These are phyloP conservation scores for Coemansia sp. DNA, from an alignment of 192 early-diverging fungal species.

Conservation along the genomic window DNA sequence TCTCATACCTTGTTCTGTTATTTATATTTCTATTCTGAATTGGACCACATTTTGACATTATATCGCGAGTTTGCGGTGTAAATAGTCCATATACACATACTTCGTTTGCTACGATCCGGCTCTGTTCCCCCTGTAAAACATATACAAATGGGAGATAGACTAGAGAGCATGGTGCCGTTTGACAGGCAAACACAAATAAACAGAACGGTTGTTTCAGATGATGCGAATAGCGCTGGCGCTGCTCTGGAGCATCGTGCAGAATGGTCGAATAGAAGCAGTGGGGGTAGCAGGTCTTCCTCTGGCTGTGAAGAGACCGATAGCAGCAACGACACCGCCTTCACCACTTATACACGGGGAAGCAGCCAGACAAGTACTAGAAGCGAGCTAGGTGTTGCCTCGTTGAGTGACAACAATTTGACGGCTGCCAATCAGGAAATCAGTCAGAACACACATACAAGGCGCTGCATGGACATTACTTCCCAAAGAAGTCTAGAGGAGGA, in stretches of 20 bases:
- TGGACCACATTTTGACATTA: too few relatives aligned
- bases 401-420: background rate
- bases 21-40: too few relatives aligned
- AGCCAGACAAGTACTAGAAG: conserved; percentile 9
- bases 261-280: conserved; percentile 16
- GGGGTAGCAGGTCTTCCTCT: background rate
- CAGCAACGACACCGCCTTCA: conserved; percentile 8
- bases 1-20: too few relatives aligned
- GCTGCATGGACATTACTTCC: background rate
- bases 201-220: background rate
- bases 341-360: background rate
- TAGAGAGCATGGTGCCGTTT: background rate
- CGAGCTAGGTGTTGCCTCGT: background rate
- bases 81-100: too few relatives aligned
- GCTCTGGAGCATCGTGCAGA: conserved; percentile 1
- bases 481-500: conserved; percentile 5
- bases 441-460: background rate
- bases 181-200: background rate
- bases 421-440: background rate
- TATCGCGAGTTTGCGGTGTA: too few relatives aligned
- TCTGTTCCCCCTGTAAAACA: too few relatives aligned
- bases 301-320: conserved; percentile 5
- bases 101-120: too few relatives aligned
- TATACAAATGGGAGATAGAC: background rate
- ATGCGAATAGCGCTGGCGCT: conserved; percentile 16